Evolutionary conservation across 768 basidiomycete species (phyloP).

Genomic region (Pisolithus orientalis): DNA sequence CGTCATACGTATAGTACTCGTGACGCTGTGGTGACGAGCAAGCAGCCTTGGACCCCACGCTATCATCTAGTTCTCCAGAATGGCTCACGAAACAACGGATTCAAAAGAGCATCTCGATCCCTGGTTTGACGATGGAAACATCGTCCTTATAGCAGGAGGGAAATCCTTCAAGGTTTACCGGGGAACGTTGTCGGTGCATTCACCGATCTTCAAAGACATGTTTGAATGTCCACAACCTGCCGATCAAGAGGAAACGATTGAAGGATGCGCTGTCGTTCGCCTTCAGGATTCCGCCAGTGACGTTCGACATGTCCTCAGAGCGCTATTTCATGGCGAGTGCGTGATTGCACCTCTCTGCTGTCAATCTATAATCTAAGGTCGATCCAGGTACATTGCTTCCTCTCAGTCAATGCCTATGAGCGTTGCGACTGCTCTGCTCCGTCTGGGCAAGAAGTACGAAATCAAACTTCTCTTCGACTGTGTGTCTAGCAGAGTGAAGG

Average conservation of each 20-base stretch:
- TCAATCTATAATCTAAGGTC: neutral
- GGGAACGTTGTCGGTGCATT: constrained; percentile 18
- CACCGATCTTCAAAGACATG: constrained; percentile 27
- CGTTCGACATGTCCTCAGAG: constrained; percentile 11
- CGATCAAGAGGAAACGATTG: constrained; percentile 5
- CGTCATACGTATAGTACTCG: too few species aligned
- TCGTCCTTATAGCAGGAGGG: constrained; percentile 19
- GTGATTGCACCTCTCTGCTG: neutral
- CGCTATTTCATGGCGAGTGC: constrained; percentile 16
- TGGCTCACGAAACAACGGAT: neutral
- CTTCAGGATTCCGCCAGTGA: constrained; percentile 12
- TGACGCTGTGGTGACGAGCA: too few species aligned
- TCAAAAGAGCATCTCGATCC: constrained; percentile 5
- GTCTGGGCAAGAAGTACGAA: constrained; percentile 14
- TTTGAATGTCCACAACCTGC: constrained; percentile 10
- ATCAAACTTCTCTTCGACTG: constrained; percentile 4
- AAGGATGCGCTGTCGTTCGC: constrained; percentile 15
- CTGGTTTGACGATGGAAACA: constrained; percentile 27
- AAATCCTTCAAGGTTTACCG: constrained; percentile 29
- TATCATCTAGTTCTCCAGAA: neutral
- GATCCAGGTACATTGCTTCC: constrained; percentile 4
- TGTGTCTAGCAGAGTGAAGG: constrained; percentile 4
- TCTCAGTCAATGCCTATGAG: constrained; percentile 7
- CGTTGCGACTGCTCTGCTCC: constrained; percentile 5
- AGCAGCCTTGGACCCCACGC: too few species aligned